Conservation (phyloP, 306 rosid genomes). For the Astragalus membranaceus region DNA sequence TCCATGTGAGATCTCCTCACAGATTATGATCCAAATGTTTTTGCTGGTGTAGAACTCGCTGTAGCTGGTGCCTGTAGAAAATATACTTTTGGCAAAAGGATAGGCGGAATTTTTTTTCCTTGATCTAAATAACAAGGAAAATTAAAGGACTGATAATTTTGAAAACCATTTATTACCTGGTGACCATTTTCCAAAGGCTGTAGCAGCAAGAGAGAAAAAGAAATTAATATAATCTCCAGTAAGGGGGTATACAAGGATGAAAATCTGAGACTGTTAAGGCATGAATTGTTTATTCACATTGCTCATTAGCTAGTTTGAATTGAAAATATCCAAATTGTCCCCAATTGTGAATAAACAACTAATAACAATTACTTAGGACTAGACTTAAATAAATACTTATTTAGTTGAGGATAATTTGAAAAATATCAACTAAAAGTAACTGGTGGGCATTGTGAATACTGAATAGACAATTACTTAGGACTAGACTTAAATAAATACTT, state of each 20-base stretch:
- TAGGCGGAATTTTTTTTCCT: neutral
- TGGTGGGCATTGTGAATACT: neutral
- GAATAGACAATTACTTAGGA: neutral
- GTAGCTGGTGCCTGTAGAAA: constrained; percentile 40
- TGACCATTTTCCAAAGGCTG: constrained; percentile 67
- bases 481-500: neutral
- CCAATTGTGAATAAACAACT: constrained; percentile 5
- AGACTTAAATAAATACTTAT: neutral
- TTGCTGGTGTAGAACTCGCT: constrained; percentile 29
- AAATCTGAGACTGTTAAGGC: neutral
- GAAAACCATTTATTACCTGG: constrained; percentile 49
- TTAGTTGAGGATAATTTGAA: neutral
- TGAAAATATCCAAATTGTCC: constrained; percentile 12
- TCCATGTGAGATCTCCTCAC: constrained; percentile 63
- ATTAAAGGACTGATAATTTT: neutral
- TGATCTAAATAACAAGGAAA: constrained; percentile 16
- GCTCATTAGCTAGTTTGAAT: constrained; percentile 7
- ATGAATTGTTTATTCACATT: neutral
- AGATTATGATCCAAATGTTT: constrained; percentile 52
- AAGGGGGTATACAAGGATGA: neutral
- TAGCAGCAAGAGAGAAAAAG: constrained; percentile 23
- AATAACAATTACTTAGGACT: neutral
- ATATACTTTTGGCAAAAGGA: constrained; percentile 1
- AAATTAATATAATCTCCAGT: constrained; percentile 30
- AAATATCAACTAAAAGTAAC: neutral